A percentile compares a stretch with the other conserved stretches of the same genome.
These are phyloP conservation scores for Polyplosphaeria fusca DNA, from an alignment of 495 filamentous ascomycete species.

Conservation along the genomic window DNA sequence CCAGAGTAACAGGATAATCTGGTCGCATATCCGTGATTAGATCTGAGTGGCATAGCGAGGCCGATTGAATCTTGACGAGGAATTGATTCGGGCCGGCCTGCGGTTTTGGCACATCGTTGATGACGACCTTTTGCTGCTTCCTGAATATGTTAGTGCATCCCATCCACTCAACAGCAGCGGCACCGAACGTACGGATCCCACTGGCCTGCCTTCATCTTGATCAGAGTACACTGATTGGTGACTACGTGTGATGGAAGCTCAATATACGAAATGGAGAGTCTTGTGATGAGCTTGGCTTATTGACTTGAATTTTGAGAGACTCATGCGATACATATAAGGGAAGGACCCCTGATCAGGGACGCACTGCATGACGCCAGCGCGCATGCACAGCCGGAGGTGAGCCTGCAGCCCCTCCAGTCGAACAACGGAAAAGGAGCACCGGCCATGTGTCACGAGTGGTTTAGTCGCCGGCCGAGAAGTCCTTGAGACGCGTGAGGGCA, in stretches of 20 bases:
- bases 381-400: too few relatives aligned
- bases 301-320: too few relatives aligned
- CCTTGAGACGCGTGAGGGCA: background rate
- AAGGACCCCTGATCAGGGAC: too few relatives aligned
- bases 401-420: too few relatives aligned
- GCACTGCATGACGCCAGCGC: too few relatives aligned
- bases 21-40: conserved; percentile 35
- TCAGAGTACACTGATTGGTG: too few relatives aligned
- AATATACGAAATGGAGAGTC: background rate
- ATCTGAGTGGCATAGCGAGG: conserved; percentile 44
- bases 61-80: conserved; percentile 43
- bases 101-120: conserved; percentile 43
- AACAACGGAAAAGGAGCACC: conserved; percentile 3
- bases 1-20: conserved; percentile 36
- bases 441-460: background rate
- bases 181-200: conserved; percentile 24
- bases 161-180: too few relatives aligned
- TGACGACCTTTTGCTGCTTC: conserved; percentile 35
- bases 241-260: too few relatives aligned
- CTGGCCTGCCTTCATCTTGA: conserved; percentile 28
- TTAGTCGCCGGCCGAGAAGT: background rate
- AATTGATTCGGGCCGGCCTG: conserved; percentile 37
- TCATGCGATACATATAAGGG: too few relatives aligned
- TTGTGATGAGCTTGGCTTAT: background rate
- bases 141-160: conserved; percentile 6